phyloP scores from a whole-genome alignment of 2,329 filamentous ascomycete species.

The Microcyclospora pomicola region DNA sequence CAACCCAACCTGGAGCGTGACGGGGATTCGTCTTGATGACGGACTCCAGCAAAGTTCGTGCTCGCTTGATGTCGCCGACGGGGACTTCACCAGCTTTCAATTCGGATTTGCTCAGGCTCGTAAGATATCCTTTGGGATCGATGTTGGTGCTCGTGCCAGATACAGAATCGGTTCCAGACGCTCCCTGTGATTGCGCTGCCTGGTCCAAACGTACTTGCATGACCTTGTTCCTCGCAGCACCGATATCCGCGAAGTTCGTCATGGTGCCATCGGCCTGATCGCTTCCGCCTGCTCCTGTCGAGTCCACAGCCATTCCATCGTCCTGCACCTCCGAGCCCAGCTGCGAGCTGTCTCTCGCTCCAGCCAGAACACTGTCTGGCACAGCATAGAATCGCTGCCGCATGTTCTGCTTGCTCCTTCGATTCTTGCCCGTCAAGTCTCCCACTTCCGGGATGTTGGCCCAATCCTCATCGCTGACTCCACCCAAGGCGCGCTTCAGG shows the following conservation, averaged over 20 bases:
- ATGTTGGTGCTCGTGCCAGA: conserved; percentile 78
- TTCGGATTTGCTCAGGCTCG: conserved; percentile 72
- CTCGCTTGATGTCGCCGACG: conserved; percentile 89
- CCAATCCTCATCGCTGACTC: conserved; percentile 92
- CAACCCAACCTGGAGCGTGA: conserved; percentile 91
- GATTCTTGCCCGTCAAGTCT: conserved; percentile 88
- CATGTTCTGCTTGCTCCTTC: conserved; percentile 67
- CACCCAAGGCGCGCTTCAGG: conserved; percentile 75
- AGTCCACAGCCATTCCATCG: conserved; percentile 42
- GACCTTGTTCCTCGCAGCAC: conserved; percentile 89
- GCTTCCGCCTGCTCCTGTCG: conserved; percentile 26
- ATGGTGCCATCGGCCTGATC: conserved; percentile 66
- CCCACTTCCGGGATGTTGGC: conserved; percentile 89
- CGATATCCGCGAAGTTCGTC: conserved; percentile 96
- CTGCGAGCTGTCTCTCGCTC: conserved; percentile 65
- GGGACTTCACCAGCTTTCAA: conserved; percentile 66
- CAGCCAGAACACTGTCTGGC: conserved; percentile 85
- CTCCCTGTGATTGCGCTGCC: conserved; percentile 48
- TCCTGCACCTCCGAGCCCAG: conserved; percentile 81
- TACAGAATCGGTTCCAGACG: conserved; percentile 52
- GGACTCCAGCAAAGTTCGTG: conserved; percentile 81
- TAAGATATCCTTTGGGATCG: conserved; percentile 91
- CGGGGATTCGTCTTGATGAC: conserved; percentile 95
- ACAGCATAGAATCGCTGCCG: conserved; percentile 80
- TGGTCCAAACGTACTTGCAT: conserved; percentile 88